These are phyloP conservation scores for Nitzschia sp. DNA, from an alignment of 108 stramenopile genomes.

Conservation along the genomic window DNA sequence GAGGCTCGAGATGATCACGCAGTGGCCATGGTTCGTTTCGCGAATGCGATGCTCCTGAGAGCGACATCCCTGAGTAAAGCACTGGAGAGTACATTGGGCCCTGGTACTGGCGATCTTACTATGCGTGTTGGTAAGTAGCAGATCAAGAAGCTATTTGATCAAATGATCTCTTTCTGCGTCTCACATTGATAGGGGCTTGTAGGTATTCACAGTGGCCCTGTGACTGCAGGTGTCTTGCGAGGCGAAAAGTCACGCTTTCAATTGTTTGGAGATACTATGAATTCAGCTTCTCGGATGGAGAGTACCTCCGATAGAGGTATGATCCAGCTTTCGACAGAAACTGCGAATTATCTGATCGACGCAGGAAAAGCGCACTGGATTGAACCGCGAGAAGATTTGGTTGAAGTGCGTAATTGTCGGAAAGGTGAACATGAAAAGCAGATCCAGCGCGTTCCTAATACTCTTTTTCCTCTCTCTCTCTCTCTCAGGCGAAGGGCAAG, in stretches of 20 bases:
- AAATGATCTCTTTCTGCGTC: neutral
- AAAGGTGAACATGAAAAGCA: no score
- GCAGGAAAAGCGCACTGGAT: constrained; percentile 47
- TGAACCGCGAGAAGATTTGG: constrained; percentile 29
- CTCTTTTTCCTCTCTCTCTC: no score
- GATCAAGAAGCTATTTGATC: no score
- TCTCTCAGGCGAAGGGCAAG: constrained; percentile 62
- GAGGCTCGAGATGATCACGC: constrained; percentile 2
- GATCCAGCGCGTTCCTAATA: no score
- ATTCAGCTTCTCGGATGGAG: constrained; percentile 10
- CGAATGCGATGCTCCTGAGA: neutral
- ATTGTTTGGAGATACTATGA: constrained; percentile 23
- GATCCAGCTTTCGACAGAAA: constrained; percentile 29
- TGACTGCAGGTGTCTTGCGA: constrained; percentile 7
- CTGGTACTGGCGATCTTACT: constrained; percentile 16
- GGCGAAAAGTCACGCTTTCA: constrained; percentile 16
- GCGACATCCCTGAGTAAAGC: neutral
- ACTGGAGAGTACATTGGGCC: constrained; percentile 13
- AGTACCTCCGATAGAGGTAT: neutral
- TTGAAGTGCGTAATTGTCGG: no score
- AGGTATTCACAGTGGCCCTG: constrained; percentile 15
- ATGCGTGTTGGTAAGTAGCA: constrained; percentile 8
- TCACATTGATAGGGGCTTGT: no score
- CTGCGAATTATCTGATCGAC: constrained; percentile 34
- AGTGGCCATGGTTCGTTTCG: constrained; percentile 21